Conservation (phyloP, 2,329 filamentous ascomycete species). For the Pseudogymnoascus sp. region DNA sequence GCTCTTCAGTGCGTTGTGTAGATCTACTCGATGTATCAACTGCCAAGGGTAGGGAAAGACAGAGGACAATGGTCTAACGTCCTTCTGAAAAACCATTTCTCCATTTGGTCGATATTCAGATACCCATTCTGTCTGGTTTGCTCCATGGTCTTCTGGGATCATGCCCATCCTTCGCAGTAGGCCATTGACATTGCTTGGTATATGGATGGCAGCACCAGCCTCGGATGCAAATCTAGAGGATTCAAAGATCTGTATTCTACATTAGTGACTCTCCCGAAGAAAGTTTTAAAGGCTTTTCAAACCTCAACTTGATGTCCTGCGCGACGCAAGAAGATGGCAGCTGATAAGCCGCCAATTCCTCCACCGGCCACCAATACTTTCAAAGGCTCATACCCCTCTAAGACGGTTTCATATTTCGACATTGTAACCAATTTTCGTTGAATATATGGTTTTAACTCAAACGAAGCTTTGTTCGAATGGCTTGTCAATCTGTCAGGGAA, state of each 20-base stretch:
- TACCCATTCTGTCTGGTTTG: slow-evolving; percentile 24
- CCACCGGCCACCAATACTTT: background rate
- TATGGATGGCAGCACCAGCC: slow-evolving; percentile 54
- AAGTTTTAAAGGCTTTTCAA: background rate
- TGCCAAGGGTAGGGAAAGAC: slow-evolving; percentile 39
- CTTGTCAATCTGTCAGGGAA: background rate
- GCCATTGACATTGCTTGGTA: slow-evolving; percentile 55
- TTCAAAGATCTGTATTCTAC: slow-evolving; percentile 42
- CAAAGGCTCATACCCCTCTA: background rate
- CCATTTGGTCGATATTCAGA: slow-evolving; percentile 35
- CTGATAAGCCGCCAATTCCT: slow-evolving; percentile 46
- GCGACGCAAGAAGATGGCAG: slow-evolving; percentile 44
- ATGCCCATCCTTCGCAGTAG: slow-evolving; percentile 43
- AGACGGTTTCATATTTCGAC: background rate
- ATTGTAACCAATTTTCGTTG: background rate
- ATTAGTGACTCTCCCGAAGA: background rate
- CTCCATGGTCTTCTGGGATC: slow-evolving; percentile 34
- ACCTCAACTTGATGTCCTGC: slow-evolving; percentile 41
- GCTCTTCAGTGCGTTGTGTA: slow-evolving; percentile 33
- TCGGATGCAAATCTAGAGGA: slow-evolving; percentile 50
- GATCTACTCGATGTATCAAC: slow-evolving; percentile 34
- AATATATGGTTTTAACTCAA: no score
- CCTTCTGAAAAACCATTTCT: slow-evolving; percentile 24
- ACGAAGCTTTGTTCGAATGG: background rate
- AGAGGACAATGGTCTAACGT: slow-evolving; percentile 31